Evolutionary conservation across 176 grass and related monocot genomes (phyloP).

Genomic region (Oryza punctata): DNA sequence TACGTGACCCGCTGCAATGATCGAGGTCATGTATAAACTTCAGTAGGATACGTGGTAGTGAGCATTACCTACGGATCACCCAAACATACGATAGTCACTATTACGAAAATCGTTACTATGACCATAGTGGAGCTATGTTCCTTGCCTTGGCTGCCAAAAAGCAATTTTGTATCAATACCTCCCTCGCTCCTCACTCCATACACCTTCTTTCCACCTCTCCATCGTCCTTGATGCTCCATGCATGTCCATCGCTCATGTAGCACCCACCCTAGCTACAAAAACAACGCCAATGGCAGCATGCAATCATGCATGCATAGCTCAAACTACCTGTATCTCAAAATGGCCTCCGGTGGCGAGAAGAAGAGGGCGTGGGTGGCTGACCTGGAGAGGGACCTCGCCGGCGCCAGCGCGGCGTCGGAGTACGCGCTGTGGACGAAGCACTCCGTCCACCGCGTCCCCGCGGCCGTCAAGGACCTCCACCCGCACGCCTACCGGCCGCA

Average conservation of each 20-base stretch:
- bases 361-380: slow-evolving; percentile 42
- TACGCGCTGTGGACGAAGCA: slow-evolving; percentile 41
- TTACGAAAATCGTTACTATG: too few relatives aligned
- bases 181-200: neutral
- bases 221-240: neutral
- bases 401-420: slow-evolving; percentile 2
- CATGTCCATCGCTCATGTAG: too few relatives aligned
- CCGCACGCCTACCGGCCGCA: slow-evolving; percentile 63
- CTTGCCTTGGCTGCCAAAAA: neutral
- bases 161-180: neutral
- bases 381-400: slow-evolving; percentile 7
- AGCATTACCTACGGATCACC: too few relatives aligned
- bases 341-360: neutral
- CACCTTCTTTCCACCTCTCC: neutral
- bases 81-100: too few relatives aligned
- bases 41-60: too few relatives aligned
- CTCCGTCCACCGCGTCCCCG: slow-evolving; percentile 56
- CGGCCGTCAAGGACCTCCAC: slow-evolving; percentile 53
- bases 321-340: neutral
- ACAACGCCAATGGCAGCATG: neutral
- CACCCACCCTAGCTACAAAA: neutral
- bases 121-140: neutral
- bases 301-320: too few relatives aligned
- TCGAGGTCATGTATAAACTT: too few relatives aligned
- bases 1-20: too few relatives aligned